Evolutionary conservation across 2,329 filamentous ascomycete species (phyloP).

Genomic region (Penicillium hesseltinei): DNA sequence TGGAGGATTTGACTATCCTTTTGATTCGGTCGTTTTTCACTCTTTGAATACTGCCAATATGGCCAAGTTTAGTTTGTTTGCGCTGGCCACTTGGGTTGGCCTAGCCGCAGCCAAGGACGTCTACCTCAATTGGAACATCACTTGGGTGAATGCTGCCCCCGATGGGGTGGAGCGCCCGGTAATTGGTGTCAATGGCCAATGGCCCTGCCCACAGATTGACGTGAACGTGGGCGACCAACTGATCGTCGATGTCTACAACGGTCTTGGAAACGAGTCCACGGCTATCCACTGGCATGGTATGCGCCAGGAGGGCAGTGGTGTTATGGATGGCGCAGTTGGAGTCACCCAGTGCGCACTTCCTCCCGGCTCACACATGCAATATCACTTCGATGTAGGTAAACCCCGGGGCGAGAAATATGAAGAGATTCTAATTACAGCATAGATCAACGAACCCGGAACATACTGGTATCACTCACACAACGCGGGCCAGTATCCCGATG

Average conservation of each 20-base stretch:
- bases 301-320: constrained; percentile 63
- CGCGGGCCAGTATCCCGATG: constrained; percentile 68
- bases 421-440: not conserved
- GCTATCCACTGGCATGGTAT: constrained; percentile 66
- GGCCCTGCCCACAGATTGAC: constrained; percentile 64
- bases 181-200: constrained; percentile 74
- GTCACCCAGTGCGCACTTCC: constrained; percentile 68
- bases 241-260: constrained; percentile 43
- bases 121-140: constrained; percentile 57
- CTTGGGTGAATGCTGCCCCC: constrained; percentile 70
- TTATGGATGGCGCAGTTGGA: constrained; percentile 68
- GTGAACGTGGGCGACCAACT: constrained; percentile 38
- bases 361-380: constrained; percentile 64
- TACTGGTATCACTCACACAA: constrained; percentile 79
- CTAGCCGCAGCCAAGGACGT: constrained; percentile 25
- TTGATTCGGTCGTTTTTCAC: constrained; percentile 10
- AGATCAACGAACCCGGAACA: constrained; percentile 65
- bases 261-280: constrained; percentile 39
- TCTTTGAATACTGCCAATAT: constrained; percentile 15
- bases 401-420: not conserved
- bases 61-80: constrained; percentile 18
- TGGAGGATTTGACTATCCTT: constrained; percentile 18
- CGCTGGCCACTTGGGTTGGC: constrained; percentile 19
- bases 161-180: constrained; percentile 64
- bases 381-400: constrained; percentile 57